Percentiles rank a stretch among this genome's conserved stretches.
phyloP scores from a whole-genome alignment of 148 eudicot species.

The Spergularia marina region DNA sequence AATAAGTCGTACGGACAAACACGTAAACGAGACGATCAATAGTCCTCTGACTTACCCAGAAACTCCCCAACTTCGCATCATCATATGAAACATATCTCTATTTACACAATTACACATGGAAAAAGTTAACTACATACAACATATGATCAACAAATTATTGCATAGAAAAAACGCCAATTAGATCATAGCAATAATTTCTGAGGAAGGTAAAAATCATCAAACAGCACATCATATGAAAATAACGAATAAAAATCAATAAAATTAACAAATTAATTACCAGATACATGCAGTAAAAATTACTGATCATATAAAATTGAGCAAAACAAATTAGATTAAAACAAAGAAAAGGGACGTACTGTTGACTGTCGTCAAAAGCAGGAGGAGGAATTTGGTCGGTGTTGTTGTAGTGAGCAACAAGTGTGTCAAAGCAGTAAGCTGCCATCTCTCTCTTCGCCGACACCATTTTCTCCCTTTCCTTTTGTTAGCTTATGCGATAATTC shows the following conservation, averaged over 20 bases:
- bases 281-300: not conserved
- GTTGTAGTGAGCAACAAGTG: slow-evolving; percentile 79
- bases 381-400: slow-evolving; percentile 53
- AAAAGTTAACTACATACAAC: no score
- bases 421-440: slow-evolving; percentile 88
- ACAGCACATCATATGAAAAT: not conserved
- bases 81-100: no score
- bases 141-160: no score
- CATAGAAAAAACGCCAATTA: no score
- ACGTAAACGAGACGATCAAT: no score
- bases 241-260: not conserved
- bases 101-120: no score
- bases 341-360: slow-evolving; percentile 42
- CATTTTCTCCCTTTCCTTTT: slow-evolving; percentile 33
- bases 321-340: not conserved
- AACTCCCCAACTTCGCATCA: no score
- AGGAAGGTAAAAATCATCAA: no score
- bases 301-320: not conserved
- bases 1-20: no score
- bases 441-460: slow-evolving; percentile 80
- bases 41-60: no score
- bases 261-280: not conserved
- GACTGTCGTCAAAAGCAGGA: slow-evolving; percentile 78
- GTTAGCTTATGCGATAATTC: not conserved
- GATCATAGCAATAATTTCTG: no score